Evolutionary conservation across 1,284 basidiomycete species (phyloP).

Genomic region (Stereum hirsutum): DNA sequence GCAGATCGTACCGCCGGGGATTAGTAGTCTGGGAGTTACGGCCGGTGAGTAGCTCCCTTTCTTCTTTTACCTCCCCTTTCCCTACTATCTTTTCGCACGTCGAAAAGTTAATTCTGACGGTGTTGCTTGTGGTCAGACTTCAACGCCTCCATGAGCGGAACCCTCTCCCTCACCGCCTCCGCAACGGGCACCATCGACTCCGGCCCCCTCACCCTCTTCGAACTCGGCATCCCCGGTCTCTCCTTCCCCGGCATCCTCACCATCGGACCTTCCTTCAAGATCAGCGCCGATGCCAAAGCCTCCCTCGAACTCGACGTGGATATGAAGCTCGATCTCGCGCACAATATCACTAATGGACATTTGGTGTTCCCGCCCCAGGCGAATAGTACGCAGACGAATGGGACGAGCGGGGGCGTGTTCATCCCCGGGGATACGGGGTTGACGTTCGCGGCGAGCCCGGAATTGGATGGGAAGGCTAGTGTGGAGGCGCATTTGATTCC

Average conservation of each 20-base stretch:
- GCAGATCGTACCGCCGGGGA: too few relatives aligned
- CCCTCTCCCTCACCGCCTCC: neutral
- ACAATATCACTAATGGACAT: neutral
- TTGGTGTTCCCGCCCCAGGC: neutral
- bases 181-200: neutral
- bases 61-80: too few relatives aligned
- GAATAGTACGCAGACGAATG: neutral
- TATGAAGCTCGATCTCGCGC: too few relatives aligned
- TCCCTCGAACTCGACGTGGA: neutral
- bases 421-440: neutral
- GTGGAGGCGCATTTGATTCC: constrained; percentile 42
- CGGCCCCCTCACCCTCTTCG: neutral
- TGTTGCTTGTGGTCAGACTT: too few relatives aligned
- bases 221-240: neutral
- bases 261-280: neutral
- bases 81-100: too few relatives aligned
- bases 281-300: neutral
- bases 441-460: constrained; percentile 8
- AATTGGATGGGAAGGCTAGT: neutral
- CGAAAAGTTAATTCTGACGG: too few relatives aligned
- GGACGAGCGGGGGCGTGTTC: too few relatives aligned
- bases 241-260: neutral
- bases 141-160: neutral
- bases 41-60: too few relatives aligned
- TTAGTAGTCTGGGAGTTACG: too few relatives aligned